Conservation (phyloP, 2,329 filamentous ascomycete species). For the Hypoxylon sp. region DNA sequence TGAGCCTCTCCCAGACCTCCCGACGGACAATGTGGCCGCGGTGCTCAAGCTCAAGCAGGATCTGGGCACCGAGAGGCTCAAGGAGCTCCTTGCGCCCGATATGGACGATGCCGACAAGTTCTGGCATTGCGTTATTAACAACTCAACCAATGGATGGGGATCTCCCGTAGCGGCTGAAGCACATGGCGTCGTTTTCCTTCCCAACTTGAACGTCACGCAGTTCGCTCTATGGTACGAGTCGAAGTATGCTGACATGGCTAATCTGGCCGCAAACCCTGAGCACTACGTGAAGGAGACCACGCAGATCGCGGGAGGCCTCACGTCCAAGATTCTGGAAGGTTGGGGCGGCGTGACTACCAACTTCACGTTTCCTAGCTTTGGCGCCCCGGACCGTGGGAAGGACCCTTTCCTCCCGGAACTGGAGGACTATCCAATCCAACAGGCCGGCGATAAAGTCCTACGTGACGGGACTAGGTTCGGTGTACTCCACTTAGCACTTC, state of each 20-base stretch:
- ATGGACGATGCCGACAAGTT: constrained; percentile 46
- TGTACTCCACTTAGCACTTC: constrained; percentile 37
- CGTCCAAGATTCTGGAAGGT: constrained; percentile 51
- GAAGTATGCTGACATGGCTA: constrained; percentile 49
- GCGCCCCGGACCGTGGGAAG: constrained; percentile 49
- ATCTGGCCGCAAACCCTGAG: constrained; percentile 52
- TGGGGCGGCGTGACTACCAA: constrained; percentile 56
- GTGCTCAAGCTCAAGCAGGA: constrained; percentile 46
- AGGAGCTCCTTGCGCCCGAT: constrained; percentile 47
- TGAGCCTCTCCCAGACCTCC: constrained; percentile 27
- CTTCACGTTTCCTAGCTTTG: constrained; percentile 56
- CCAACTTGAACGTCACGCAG: constrained; percentile 47
- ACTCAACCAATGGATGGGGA: constrained; percentile 39
- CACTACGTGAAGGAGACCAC: constrained; percentile 51
- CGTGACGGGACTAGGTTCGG: constrained; percentile 37
- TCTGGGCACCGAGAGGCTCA: constrained; percentile 46
- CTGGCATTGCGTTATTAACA: constrained; percentile 48
- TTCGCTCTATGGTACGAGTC: constrained; percentile 50
- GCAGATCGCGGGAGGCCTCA: constrained; percentile 27
- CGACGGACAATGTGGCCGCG: constrained; percentile 31
- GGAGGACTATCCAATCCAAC: constrained; percentile 49
- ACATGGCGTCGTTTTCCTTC: constrained; percentile 47
- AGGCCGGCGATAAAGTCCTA: constrained; percentile 43
- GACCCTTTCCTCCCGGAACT: constrained; percentile 53
- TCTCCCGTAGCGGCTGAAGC: constrained; percentile 49